Percentiles rank a stretch among this genome's conserved stretches.
Evolutionary conservation across 805 yeast genomes (phyloP).

Genomic region (Cyberlindnera lachancei): DNA sequence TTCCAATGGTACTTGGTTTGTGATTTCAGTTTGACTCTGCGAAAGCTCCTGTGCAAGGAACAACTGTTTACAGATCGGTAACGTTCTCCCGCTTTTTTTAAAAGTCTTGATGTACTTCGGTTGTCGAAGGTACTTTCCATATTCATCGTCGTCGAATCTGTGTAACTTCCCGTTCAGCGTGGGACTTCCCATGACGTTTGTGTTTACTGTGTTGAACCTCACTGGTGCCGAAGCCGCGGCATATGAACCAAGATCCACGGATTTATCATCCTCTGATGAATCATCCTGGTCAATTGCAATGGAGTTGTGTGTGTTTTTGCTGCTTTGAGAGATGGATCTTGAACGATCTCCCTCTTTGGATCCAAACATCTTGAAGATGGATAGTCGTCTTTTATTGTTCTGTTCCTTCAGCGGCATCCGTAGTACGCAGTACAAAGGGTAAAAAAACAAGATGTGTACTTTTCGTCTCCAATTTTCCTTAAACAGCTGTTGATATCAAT

Average conservation of each 20-base stretch:
- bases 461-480: too few species aligned
- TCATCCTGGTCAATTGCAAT: neutral
- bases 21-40: constrained; percentile 5
- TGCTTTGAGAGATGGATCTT: neutral
- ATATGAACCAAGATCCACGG: constrained; percentile 10
- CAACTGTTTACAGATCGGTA: constrained; percentile 40
- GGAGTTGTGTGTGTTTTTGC: neutral
- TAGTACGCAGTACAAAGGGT: too few species aligned
- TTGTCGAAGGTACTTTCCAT: constrained; percentile 34
- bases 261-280: constrained; percentile 15
- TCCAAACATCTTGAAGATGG: neutral
- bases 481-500: too few species aligned
- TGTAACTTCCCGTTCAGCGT: constrained; percentile 3
- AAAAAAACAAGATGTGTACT: too few species aligned
- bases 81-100: constrained; percentile 39
- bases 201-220: constrained; percentile 6
- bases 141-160: constrained; percentile 26
- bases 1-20: neutral
- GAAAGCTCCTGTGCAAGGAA: constrained; percentile 62
- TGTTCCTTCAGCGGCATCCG: too few species aligned
- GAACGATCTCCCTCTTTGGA: neutral
- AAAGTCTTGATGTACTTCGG: constrained; percentile 51
- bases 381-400: too few species aligned
- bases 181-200: constrained; percentile 1
- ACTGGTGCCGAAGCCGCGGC: constrained; percentile 13